Percentiles rank a stretch among this genome's conserved stretches.
Conservation (phyloP, 2,329 filamentous ascomycete genomes). For the Cytospora piceicola region DNA sequence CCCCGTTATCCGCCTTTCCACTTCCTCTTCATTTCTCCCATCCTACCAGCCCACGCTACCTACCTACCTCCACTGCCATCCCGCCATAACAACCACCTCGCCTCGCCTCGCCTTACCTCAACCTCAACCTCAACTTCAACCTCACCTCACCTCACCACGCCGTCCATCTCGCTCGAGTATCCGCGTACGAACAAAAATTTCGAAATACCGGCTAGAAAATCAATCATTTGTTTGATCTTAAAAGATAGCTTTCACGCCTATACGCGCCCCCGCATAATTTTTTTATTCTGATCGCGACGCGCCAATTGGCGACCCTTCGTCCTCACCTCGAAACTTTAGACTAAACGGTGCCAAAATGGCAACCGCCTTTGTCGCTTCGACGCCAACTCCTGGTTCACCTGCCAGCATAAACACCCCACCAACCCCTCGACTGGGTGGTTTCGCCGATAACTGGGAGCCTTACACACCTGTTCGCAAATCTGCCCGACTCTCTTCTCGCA, state of each 20-base stretch:
- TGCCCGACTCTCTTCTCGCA: slow-evolving; percentile 63
- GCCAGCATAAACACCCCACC: slow-evolving; percentile 65
- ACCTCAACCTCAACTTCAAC: slow-evolving; percentile 6
- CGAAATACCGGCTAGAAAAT: background rate
- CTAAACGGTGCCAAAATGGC: slow-evolving; percentile 9
- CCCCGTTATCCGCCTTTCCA: slow-evolving; percentile 34
- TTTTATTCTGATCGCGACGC: background rate
- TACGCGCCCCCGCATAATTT: background rate
- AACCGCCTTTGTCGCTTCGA: slow-evolving; percentile 45
- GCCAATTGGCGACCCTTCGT: background rate
- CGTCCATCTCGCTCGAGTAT: slow-evolving; percentile 2
- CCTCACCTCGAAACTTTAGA: slow-evolving; percentile 8
- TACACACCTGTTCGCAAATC: slow-evolving; percentile 71
- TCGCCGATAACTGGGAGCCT: slow-evolving; percentile 71
- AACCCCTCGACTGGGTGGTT: slow-evolving; percentile 71
- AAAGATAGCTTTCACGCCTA: background rate
- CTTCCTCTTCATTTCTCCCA: slow-evolving; percentile 30
- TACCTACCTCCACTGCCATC: slow-evolving; percentile 15
- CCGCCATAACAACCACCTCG: slow-evolving; percentile 13
- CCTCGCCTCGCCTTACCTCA: slow-evolving; percentile 10
- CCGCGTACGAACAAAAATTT: background rate
- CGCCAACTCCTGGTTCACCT: slow-evolving; percentile 60
- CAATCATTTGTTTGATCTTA: background rate
- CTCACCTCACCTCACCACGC: slow-evolving; percentile 30
- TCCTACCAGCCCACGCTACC: no score